Conservation (phyloP, 768 basidiomycete genomes). For the Tephrocybe rancida region DNA sequence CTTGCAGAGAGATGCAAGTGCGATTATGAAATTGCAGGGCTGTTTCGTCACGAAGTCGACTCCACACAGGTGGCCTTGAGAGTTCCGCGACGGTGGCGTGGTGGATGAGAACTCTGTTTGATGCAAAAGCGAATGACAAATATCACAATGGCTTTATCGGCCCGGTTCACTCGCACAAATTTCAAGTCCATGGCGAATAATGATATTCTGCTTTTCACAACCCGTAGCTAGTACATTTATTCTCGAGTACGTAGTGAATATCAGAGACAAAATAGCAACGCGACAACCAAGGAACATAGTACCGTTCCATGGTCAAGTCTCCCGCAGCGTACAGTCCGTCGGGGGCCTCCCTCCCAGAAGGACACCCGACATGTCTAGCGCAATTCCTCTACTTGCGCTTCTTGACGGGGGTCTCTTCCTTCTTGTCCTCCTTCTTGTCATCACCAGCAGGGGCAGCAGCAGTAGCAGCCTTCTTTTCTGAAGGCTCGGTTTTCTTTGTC, state of each 20-base stretch:
- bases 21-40: not conserved
- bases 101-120: constrained; percentile 15
- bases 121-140: constrained; percentile 13
- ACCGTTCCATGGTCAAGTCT: constrained; percentile 14
- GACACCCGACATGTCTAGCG: constrained; percentile 1
- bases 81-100: constrained; percentile 12
- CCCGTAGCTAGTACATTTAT: constrained; percentile 19
- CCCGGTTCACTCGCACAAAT: not conserved
- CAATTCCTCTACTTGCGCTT: constrained; percentile 55
- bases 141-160: not conserved
- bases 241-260: constrained; percentile 14
- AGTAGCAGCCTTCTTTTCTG: constrained; percentile 62
- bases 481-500: constrained; percentile 76
- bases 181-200: not conserved
- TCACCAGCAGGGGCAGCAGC: constrained; percentile 70
- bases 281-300: constrained; percentile 12
- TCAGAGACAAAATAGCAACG: constrained; percentile 16
- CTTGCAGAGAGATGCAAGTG: constrained; percentile 1
- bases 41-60: constrained; percentile 6
- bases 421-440: constrained; percentile 78
- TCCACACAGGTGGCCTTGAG: constrained; percentile 3
- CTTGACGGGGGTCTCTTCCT: constrained; percentile 68
- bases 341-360: constrained; percentile 19
- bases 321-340: constrained; percentile 12
- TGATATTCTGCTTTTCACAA: constrained; percentile 13